Conservation (phyloP, 768 basidiomycete species). For the Russula griseocarnosa region DNA sequence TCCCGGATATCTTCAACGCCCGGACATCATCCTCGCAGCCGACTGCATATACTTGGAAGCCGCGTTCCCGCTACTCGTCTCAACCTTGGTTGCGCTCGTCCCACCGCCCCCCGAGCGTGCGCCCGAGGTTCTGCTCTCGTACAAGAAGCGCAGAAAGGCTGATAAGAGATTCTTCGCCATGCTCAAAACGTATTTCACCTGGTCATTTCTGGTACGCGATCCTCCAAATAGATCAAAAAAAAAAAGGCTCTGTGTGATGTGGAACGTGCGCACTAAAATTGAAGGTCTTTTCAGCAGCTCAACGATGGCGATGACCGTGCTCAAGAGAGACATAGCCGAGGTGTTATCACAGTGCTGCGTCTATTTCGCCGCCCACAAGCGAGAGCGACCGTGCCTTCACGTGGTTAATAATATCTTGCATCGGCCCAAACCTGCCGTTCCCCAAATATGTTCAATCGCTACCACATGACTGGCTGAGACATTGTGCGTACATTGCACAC, state of each 20-base stretch:
- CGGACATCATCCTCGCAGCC: conserved; percentile 79
- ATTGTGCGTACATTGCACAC: not conserved
- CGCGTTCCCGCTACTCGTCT: conserved; percentile 80
- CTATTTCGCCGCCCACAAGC: conserved; percentile 33
- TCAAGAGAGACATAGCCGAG: conserved; percentile 52
- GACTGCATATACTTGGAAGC: conserved; percentile 97
- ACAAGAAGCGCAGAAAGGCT: conserved; percentile 91
- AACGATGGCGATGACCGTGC: conserved; percentile 52
- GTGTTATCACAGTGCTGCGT: conserved; percentile 61
- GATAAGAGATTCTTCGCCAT: conserved; percentile 83
- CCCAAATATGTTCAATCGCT: not conserved
- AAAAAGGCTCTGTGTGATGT: not conserved
- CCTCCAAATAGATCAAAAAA: not conserved
- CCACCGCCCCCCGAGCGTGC: conserved; percentile 35
- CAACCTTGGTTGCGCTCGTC: conserved; percentile 66
- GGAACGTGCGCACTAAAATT: conserved; percentile 1
- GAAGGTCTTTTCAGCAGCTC: conserved; percentile 40
- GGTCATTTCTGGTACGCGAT: conserved; percentile 51
- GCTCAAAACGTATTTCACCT: conserved; percentile 72
- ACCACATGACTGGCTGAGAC: not conserved
- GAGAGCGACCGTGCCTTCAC: not conserved
- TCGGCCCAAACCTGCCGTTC: not conserved
- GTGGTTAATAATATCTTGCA: not conserved
- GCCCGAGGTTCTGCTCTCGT: conserved; percentile 78
- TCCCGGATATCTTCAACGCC: conserved; percentile 41